phyloP scores from a whole-genome alignment of 306 rosid genomes.

The Fagus sylvatica region DNA sequence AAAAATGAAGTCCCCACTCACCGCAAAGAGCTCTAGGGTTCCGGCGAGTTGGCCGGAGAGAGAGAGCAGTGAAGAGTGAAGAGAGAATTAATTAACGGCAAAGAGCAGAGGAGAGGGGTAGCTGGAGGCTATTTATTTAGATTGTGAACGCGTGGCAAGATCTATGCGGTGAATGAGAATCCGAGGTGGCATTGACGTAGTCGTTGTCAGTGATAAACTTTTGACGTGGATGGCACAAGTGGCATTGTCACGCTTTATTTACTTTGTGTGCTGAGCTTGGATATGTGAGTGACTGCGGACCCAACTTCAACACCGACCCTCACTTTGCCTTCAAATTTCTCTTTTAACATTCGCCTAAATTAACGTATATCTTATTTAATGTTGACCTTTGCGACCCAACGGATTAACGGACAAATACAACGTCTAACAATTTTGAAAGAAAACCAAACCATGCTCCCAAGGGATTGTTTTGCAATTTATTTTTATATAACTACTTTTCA shows the following conservation, averaged over 20 bases:
- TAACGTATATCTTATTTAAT: no score
- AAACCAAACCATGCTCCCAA: no score
- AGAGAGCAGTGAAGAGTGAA: not conserved
- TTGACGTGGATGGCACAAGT: conserved; percentile 45
- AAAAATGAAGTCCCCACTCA: not conserved
- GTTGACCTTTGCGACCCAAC: no score
- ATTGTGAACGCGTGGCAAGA: conserved; percentile 43
- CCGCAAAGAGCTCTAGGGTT: not conserved
- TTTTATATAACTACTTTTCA: not conserved
- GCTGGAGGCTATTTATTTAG: conserved; percentile 39
- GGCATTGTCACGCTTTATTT: conserved; percentile 20
- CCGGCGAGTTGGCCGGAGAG: conserved; percentile 2
- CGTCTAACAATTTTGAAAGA: no score
- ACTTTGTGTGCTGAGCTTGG: not conserved
- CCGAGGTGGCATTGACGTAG: conserved; percentile 44
- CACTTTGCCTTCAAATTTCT: no score
- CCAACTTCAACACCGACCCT: conserved; percentile 8
- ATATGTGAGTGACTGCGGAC: not conserved
- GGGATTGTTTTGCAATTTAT: no score
- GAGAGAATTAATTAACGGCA: conserved; percentile 57
- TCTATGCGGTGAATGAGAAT: not conserved
- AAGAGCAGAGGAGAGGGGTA: conserved; percentile 39
- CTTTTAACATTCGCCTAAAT: no score
- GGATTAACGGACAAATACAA: no score
- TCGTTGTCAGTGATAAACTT: conserved; percentile 18